A percentile compares a stretch with the other conserved stretches of the same genome.
These are phyloP conservation scores for Penicillium nordicum DNA, from an alignment of 2,329 filamentous ascomycete genomes.

Conservation along the genomic window DNA sequence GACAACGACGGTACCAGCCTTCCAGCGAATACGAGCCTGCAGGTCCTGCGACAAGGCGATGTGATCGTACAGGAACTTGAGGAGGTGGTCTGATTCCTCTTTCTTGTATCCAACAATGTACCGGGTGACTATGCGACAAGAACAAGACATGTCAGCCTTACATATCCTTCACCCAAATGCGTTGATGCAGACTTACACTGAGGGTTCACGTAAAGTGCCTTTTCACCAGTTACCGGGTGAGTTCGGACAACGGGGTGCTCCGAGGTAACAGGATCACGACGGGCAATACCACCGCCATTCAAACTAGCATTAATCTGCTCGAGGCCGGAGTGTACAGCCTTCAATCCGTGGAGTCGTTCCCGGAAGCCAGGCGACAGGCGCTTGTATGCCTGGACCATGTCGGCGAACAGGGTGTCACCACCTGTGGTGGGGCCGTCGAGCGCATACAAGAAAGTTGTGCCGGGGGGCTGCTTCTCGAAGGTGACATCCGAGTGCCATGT, in stretches of 20 bases:
- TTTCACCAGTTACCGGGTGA: slow-evolving; percentile 78
- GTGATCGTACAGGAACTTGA: slow-evolving; percentile 76
- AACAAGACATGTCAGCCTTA: background rate
- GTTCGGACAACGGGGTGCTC: slow-evolving; percentile 77
- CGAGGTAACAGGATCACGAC: slow-evolving; percentile 70
- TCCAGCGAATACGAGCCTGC: slow-evolving; percentile 74
- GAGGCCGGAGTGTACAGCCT: slow-evolving; percentile 74
- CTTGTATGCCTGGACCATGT: slow-evolving; percentile 76
- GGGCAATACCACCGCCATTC: slow-evolving; percentile 65
- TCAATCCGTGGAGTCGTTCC: slow-evolving; percentile 74
- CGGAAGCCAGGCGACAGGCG: slow-evolving; percentile 75
- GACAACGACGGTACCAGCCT: slow-evolving; percentile 73
- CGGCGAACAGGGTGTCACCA: slow-evolving; percentile 80
- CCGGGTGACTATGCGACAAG: slow-evolving; percentile 61
- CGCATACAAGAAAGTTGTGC: slow-evolving; percentile 84
- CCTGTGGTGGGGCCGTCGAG: slow-evolving; percentile 77
- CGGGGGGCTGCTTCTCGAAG: slow-evolving; percentile 83
- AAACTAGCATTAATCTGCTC: slow-evolving; percentile 73
- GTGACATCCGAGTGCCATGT: slow-evolving; percentile 89
- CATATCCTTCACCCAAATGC: background rate
- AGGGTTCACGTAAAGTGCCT: slow-evolving; percentile 77
- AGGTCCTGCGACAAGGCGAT: slow-evolving; percentile 69
- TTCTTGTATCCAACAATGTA: slow-evolving; percentile 80
- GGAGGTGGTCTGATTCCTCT: slow-evolving; percentile 74
- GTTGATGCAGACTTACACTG: slow-evolving; percentile 59